Evolutionary conservation across 805 yeast genomes (phyloP).

Genomic region (Nakazawaea wyomingensis): DNA sequence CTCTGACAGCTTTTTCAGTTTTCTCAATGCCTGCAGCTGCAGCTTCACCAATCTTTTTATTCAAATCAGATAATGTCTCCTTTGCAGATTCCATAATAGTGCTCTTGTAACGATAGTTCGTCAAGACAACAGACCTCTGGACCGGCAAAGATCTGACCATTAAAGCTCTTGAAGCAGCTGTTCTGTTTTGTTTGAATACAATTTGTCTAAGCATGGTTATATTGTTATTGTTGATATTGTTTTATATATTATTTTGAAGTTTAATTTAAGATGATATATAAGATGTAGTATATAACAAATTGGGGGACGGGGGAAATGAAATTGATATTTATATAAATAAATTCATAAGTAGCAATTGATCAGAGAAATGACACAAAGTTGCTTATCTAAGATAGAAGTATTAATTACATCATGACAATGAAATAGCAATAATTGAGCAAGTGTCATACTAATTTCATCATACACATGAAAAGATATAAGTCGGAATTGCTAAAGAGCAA

Average conservation of each 20-base stretch:
- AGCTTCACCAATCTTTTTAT: conserved; percentile 33
- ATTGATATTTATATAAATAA: no score
- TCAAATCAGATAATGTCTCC: conserved; percentile 19
- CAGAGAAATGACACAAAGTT: no score
- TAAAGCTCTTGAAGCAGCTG: neutral
- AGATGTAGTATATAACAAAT: no score
- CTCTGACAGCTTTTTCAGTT: conserved; percentile 22
- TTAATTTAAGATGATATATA: no score
- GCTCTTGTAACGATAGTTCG: conserved; percentile 1
- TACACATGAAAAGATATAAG: neutral
- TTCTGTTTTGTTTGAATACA: conserved; percentile 1
- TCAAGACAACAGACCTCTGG: neutral
- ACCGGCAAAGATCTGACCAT: neutral
- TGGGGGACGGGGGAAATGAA: no score
- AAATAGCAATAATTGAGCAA: no score
- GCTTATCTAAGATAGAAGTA: no score
- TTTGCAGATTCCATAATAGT: conserved; percentile 19
- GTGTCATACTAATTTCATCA: no score
- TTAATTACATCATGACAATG: no score
- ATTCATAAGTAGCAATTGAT: no score
- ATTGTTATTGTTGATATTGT: neutral
- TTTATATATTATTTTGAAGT: no score
- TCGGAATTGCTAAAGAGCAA: no score
- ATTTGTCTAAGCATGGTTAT: conserved; percentile 8
- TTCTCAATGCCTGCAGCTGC: conserved; percentile 36